Base-by-base conservation (phyloP, 441 rosid genomes). In the Cnidoscolus chayamansa region DNA sequence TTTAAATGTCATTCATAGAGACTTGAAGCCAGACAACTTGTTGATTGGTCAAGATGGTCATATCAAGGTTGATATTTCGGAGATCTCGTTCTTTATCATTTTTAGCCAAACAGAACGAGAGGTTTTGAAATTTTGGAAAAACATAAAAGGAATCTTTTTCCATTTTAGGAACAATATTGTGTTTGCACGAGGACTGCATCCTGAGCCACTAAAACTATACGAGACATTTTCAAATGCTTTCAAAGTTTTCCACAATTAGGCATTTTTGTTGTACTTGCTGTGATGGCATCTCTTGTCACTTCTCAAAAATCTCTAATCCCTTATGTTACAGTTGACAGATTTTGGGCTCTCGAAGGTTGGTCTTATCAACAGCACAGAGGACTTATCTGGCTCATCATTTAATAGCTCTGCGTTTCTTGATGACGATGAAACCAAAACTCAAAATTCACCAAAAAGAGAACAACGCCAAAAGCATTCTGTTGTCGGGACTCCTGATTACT, bases 271-370 rank as follows among this genome's bases (percentile, higher is more conserved):
- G 56, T 62, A 73, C 50, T 47, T 51, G 15, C 16, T 19, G 11
- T 64, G 63, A 59, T 16, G 10, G 56, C 56, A 57, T 70, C 65
- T 40, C 70, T 8, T 53, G 65, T 62, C 54, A 70, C 67, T 69
- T 73, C 71, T 76, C 79, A 58, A 50, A 70, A 76, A 45, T 62
- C 76, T 76, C 65, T 80, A 67, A 79, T 82, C 77, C 81, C 72
- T 76, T 79, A 69, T 72, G 64, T 81, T 83, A 85, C 96, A 96
- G 99, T 86, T 96, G 90, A 96, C 99, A 89, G 99, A 96, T 89
- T 96, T 96, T 74, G 99, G 98, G 83, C 96, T 93, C 71, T 96
- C 98, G 45, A 93, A 85, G 84, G 99, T 96, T 85, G 98, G 99
- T 72, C 97, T 93, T 70, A 96, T 96, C 75, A 78, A 89, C 81